Base-by-base conservation (phyloP, 2,329 filamentous ascomycete species). In the Thielaviopsis punctulata region DNA sequence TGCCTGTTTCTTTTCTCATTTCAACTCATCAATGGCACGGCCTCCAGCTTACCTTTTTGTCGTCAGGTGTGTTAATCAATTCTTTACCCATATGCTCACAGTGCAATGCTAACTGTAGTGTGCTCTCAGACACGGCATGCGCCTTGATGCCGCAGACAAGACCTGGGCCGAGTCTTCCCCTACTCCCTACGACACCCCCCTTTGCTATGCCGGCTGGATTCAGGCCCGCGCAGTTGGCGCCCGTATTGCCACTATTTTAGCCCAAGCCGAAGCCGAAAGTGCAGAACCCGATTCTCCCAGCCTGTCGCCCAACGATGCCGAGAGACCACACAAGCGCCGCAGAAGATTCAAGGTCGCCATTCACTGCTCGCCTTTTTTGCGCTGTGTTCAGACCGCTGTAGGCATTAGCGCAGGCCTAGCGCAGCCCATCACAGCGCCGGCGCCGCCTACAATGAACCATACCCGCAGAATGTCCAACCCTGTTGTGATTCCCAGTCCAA, bases 111-210 rank as follows among this genome's bases (percentile, higher is more conserved):
- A 45, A 12, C 53, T 13, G 43, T 54, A 41, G 50, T 45, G 18
- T 27, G 7, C n/a, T 19, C 44, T 41, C 55, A 82, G 92, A 67
- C 92, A 98, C 66, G 92, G 92, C 62, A 86, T 89, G 60, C 84
- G 92, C 59, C 82, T 98, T 54, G 92, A 98, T 65, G 87, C 87
- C 52, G 88, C 89, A 56, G 89, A 98, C 72, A 88, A 89, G 64
- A 80, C 86, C 65, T 98, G 92, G 92, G 87, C 95, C 65, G 75
- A 95, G 52, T 84, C 85, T 25, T 95, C 92, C 5, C 85, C 89
- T 1, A 89, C 87, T 5, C 92, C 92, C 1, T 98, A 96, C 71
- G 90, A 98, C 59, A 86, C 92, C 58, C 92, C 92, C 48, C 73
- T 98, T 54, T 95, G 89, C 2, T 96, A 95, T 63, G 86, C 86